Percentiles rank a stretch among this genome's conserved stretches.
These are phyloP conservation scores for Coemansia nantahalensis DNA, from an alignment of 192 early-diverging fungal species.

Conservation along the genomic window DNA sequence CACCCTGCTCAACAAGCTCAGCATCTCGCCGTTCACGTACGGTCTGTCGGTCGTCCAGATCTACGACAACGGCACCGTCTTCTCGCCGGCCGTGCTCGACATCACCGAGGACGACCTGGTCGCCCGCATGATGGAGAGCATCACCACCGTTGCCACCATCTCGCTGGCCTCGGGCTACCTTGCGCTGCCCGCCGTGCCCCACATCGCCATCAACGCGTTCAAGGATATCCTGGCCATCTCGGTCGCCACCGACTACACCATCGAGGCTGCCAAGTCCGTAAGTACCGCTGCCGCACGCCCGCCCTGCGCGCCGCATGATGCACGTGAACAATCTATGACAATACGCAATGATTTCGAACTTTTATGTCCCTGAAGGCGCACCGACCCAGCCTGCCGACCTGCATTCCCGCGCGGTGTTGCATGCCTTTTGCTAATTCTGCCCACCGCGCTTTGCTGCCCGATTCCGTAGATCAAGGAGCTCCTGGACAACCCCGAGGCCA, in stretches of 20 bases:
- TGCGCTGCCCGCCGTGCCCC: constrained; percentile 86
- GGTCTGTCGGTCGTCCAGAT: constrained; percentile 93
- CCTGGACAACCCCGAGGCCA: constrained; percentile 86
- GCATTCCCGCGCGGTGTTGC: no score
- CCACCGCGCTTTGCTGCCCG: no score
- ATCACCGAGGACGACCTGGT: constrained; percentile 75
- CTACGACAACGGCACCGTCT: constrained; percentile 88
- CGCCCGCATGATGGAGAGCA: constrained; percentile 64
- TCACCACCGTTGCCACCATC: constrained; percentile 74
- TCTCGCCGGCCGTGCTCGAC: constrained; percentile 87
- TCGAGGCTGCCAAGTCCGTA: constrained; percentile 76
- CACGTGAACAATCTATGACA: constrained; percentile 52
- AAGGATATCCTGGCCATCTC: constrained; percentile 94
- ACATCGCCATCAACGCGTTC: constrained; percentile 96
- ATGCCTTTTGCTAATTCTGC: background rate
- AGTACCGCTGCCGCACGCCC: constrained; percentile 26
- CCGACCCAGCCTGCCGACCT: no score
- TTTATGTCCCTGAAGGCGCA: constrained; percentile 68
- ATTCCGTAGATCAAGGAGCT: constrained; percentile 97
- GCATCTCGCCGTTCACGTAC: constrained; percentile 99
- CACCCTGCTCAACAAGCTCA: constrained; percentile 98
- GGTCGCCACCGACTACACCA: constrained; percentile 87
- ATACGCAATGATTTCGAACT: constrained; percentile 53
- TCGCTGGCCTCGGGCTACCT: constrained; percentile 79
- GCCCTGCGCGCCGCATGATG: constrained; percentile 25